A percentile compares a stretch with the other conserved stretches of the same genome.
These are phyloP conservation scores for Simmondsia chinensis DNA, from an alignment of 148 eudicot genomes.

Conservation along the genomic window DNA sequence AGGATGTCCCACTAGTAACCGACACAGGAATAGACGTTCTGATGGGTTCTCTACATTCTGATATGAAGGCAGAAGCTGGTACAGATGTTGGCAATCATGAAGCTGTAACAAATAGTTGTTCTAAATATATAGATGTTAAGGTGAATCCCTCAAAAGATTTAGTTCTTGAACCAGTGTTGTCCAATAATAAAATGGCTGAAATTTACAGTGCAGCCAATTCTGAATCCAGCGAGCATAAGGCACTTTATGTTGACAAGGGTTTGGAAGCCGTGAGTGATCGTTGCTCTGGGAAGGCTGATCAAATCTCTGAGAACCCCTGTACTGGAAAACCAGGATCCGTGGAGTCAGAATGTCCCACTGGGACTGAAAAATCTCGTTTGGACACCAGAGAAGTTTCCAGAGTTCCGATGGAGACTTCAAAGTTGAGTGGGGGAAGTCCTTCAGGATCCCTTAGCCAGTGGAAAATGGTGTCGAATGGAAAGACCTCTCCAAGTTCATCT, in stretches of 20 bases:
- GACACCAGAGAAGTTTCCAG: slow-evolving; percentile 28
- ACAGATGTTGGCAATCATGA: slow-evolving; percentile 15
- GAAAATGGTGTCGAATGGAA: slow-evolving; percentile 38
- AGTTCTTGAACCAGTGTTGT: slow-evolving; percentile 13
- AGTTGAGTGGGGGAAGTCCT: slow-evolving; percentile 22
- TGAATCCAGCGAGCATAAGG: slow-evolving; percentile 24
- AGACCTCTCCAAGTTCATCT: slow-evolving; percentile 31
- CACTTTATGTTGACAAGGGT: slow-evolving; percentile 24
- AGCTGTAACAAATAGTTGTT: slow-evolving; percentile 15
- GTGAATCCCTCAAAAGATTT: slow-evolving; percentile 16
- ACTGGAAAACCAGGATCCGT: slow-evolving; percentile 16
- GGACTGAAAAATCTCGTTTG: slow-evolving; percentile 14
- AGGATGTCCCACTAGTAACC: slow-evolving; percentile 13
- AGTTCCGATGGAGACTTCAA: slow-evolving; percentile 27
- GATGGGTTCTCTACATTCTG: slow-evolving; percentile 12
- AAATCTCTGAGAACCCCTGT: slow-evolving; percentile 10
- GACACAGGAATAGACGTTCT: slow-evolving; percentile 6
- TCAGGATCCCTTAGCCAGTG: slow-evolving; percentile 25
- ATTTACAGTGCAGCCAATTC: slow-evolving; percentile 18
- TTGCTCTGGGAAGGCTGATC: slow-evolving; percentile 20
- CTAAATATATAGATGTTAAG: slow-evolving; percentile 25
- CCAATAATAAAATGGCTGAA: slow-evolving; percentile 18
- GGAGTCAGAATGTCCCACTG: slow-evolving; percentile 24
- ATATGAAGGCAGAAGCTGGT: slow-evolving; percentile 19
- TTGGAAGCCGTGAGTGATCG: slow-evolving; percentile 13